Percentiles rank a stretch among this genome's conserved stretches.
These are phyloP conservation scores for Nectriaceae sp. DNA, from an alignment of 2,329 filamentous ascomycete species.

Conservation along the genomic window DNA sequence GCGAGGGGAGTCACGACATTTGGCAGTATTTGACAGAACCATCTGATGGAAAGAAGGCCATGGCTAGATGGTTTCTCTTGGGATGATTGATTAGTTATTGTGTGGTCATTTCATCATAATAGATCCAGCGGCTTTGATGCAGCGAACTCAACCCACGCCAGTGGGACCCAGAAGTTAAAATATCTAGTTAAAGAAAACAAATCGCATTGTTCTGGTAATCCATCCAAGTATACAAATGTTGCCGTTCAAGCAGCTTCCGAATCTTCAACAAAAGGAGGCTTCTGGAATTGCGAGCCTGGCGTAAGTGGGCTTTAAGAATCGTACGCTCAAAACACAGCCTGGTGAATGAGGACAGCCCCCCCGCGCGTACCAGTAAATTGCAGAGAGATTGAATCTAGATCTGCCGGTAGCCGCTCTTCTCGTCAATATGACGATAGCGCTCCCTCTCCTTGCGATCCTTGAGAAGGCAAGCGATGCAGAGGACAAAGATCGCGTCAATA, in stretches of 20 bases:
- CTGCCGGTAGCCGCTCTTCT: slow-evolving; percentile 65
- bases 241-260: too few relatives aligned
- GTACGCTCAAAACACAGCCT: too few relatives aligned
- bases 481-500: slow-evolving; percentile 66
- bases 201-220: not conserved
- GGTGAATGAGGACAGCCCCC: too few relatives aligned
- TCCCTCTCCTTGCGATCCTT: slow-evolving; percentile 81
- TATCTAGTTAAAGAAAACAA: not conserved
- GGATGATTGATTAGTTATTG: too few relatives aligned
- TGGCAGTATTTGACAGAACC: slow-evolving; percentile 19
- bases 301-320: too few relatives aligned
- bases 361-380: slow-evolving; percentile 10
- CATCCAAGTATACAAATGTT: not conserved
- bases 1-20: slow-evolving; percentile 29
- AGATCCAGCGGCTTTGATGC: too few relatives aligned
- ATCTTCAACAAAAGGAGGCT: not conserved
- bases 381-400: slow-evolving; percentile 32
- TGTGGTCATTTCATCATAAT: too few relatives aligned
- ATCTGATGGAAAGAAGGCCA: not conserved
- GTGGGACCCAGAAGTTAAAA: not conserved
- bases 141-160: slow-evolving; percentile 7
- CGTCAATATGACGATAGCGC: slow-evolving; percentile 77
- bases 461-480: slow-evolving; percentile 73
- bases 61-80: too few relatives aligned
- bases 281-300: too few relatives aligned